Evolutionary conservation across 805 yeast species (phyloP), one percentile per base, ranked within the genome.

Genomic region (Jamesozyma piceae): DNA sequence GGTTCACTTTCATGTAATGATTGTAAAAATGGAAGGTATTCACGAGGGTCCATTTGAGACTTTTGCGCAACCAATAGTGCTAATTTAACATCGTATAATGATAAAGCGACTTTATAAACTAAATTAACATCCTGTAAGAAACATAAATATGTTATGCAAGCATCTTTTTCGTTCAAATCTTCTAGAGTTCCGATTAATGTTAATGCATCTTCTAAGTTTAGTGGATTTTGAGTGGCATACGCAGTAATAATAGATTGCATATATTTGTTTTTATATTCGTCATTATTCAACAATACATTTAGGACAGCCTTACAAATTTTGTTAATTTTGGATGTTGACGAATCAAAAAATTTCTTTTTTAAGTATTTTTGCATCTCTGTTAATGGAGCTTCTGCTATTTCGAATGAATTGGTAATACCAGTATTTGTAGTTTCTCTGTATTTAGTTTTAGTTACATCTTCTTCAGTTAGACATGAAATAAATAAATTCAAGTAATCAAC

Each of bases 21-120:
- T 55, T 87, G 95, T 50, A 92, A 71, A 62, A 92, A 92, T 40
- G 98, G 96, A 41, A 92, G 67, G 53, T 92, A 92, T 63, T 92
- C 99, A 55, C 89, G 87, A 20, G 99, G 99, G 65, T 92, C 99
- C 71, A 82, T 89, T 63, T 90, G 97, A 0, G 97, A 88, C 56
- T 88, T 92, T 60, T 94, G 97, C 0, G 98, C 98, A 45, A 92
- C 80, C 11, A 74, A 71, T 44, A 92, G 71, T 0, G 97, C 77
- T 53, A 90, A 67, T 43, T 80, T 79, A 34, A 92, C 79, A 58
- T 92, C 82, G 55, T 92, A 92, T 18, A 83, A 66, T 2, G 94
- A 82, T 44, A 92, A 71, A 0, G 97, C 83, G 17, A 80, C 78
- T 38, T 79, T 73, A 63, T 90, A 92, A 18, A 92, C 71, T 46